Evolutionary conservation across 108 stramenopile species (phyloP), one percentile per base, ranked within the genome.

Genomic region (Cyclotella kingstonii): DNA sequence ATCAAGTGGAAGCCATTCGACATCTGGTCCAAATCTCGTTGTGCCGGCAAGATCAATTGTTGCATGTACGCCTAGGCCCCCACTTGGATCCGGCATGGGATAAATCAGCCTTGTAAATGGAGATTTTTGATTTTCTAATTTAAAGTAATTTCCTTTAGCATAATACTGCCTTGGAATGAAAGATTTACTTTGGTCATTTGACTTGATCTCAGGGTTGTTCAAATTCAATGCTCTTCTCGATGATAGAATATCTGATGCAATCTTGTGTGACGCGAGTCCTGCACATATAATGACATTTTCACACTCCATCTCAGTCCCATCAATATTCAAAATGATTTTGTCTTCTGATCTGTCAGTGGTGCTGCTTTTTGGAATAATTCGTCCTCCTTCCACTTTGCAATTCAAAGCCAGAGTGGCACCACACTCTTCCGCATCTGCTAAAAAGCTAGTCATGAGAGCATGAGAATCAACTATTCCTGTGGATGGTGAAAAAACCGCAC

Each of bases 41-140:
- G 70, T 52, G 12, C 82, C 82, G 19, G 53, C 55, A 62, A 79
- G 65, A 64, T 93, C 92, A 18, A 93, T 66, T 15, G 89, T 93
- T 8, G 92, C 89, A 81, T 93, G 92, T 0, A 93, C 80, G 22
- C 92, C 92, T 22, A 93, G 61, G 9, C 91, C 87, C 46, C 87
- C 92, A 19, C 36, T 45, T 18, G 80, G 73, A 56, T 88, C 88
- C 3, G 92, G 92, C 1, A 90, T 63, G 14, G 92, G 92, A 70
- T 93, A 93, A 35, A 93, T 68, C 46, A 93, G 76, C 15, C 81
- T 80, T 39, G 43, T 51, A 79, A 93, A 93, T 31, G 89, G 89
- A 6, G 68, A 46, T 27, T 55, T 64, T 35, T 68, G 73, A 35
- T 78, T 82, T 57, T 84, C 63, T 34, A 90, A 53, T 33, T 70